Base-by-base conservation (phyloP, 495 filamentous ascomycete genomes). In the Cudoniella acicularis region DNA sequence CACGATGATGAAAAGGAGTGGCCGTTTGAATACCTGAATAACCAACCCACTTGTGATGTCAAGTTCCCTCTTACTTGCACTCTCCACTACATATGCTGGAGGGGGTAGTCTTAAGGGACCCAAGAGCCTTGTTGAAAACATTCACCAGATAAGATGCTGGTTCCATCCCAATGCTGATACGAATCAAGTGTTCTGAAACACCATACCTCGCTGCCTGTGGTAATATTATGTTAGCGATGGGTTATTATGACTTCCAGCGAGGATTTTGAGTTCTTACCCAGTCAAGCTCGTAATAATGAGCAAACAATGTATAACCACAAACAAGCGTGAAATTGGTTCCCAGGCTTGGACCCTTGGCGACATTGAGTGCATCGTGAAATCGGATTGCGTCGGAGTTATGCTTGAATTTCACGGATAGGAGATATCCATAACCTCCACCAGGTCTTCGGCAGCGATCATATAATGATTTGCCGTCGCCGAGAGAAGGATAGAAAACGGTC, bases 271-370 rank as follows among this genome's bases (percentile, higher is more conserved):
- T 41, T 41, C 36, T 84, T 30, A 87, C 89, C 89, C 92, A 97
- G 30, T 93, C 89, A 8, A 96, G 71, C 76, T 97, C 93, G 55
- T 80, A 76, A 59, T 94, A 97, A 68, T 96, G 93, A 22, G 93
- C 92, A 22, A 96, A 72, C 10, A 97, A 70, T 20, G 91, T 89
- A 63, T 94, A 97, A 9, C 92, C 92, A 36, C 84, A 93, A n/a
- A 70, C 85, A 40, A 97, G 74, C 0, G 92, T 96, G 70, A 96
- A 96, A 66, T 97, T 96, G 0, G 92, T 96, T 1, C 93, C 92
- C 22, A 97, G 78, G 66, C 91, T 96, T 0, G 92, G 92, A 0
- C 92, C 92, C 70, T 96, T 97, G 27, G 86, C 81, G 0, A 89
- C 90, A 60, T 96, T 86, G 3, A 97, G 70, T 21, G 80, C 79